Evolutionary conservation across 257 asterid species (phyloP).

Genomic region (Petunia secreta): DNA sequence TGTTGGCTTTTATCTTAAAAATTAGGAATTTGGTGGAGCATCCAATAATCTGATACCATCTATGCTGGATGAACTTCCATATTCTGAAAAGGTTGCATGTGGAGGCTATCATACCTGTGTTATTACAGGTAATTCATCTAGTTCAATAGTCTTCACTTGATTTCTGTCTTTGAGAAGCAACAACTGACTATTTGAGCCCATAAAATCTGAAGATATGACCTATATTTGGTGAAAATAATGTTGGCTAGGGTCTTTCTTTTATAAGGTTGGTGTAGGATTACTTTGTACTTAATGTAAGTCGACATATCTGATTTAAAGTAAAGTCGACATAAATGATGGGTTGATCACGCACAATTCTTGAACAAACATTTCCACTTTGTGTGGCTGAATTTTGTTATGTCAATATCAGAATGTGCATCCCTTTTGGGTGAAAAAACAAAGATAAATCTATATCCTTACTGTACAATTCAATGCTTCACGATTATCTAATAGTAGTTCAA

Average conservation of each 20-base stretch:
- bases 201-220: neutral
- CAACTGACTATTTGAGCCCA: neutral
- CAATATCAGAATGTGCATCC: neutral
- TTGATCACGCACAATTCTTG: neutral
- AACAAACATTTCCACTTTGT: neutral
- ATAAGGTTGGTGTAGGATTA: conserved; percentile 2
- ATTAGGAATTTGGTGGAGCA: conserved; percentile 75
- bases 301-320: neutral
- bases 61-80: conserved; percentile 56
- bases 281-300: neutral
- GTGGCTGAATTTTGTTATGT: neutral
- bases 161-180: conserved; percentile 21
- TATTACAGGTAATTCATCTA: conserved; percentile 61
- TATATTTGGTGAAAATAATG: neutral
- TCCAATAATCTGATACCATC: conserved; percentile 61
- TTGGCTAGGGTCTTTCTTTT: neutral
- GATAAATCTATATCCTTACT: neutral
- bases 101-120: conserved; percentile 98
- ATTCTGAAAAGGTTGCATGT: conserved; percentile 73
- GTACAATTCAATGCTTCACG: neutral
- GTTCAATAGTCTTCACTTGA: conserved; percentile 27
- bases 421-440: neutral
- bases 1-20: conserved; percentile 18
- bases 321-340: neutral
- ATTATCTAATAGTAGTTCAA: neutral